Percentiles rank a stretch among this genome's conserved stretches.
These are phyloP conservation scores for Magnaporthiopsis rhizophila DNA, from an alignment of 2,329 filamentous ascomycete species.

Conservation along the genomic window DNA sequence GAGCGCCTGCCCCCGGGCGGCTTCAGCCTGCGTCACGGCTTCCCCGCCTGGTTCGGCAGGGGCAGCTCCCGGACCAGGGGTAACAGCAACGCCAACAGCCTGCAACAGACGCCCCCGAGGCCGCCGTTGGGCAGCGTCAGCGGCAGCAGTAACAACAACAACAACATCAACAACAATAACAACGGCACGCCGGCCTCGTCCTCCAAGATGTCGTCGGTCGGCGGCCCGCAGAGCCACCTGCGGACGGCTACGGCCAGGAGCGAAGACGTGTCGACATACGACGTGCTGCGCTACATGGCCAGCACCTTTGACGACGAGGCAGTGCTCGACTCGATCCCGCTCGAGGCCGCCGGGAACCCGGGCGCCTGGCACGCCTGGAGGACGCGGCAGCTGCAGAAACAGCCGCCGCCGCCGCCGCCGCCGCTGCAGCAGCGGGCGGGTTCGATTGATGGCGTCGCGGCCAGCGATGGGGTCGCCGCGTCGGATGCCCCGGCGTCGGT, in stretches of 20 bases:
- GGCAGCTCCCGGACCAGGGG: slow-evolving; percentile 31
- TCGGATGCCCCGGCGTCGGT: neutral
- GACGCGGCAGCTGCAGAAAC: slow-evolving; percentile 51
- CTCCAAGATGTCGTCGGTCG: slow-evolving; percentile 11
- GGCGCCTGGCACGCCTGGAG: slow-evolving; percentile 94
- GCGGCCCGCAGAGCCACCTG: slow-evolving; percentile 25
- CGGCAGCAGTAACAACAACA: slow-evolving; percentile 12
- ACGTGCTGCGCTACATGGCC: slow-evolving; percentile 72
- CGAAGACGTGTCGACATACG: slow-evolving; percentile 47
- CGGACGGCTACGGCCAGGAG: slow-evolving; percentile 28
- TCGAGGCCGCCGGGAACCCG: slow-evolving; percentile 79
- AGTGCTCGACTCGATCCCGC: slow-evolving; percentile 69
- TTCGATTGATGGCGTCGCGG: neutral
- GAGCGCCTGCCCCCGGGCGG: slow-evolving; percentile 80
- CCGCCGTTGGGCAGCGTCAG: slow-evolving; percentile 15
- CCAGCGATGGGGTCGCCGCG: neutral
- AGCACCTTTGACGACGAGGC: slow-evolving; percentile 71
- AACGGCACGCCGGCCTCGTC: slow-evolving; percentile 21
- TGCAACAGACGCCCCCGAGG: slow-evolving; percentile 16
- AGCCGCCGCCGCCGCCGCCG: slow-evolving; percentile 8
- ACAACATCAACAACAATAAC: slow-evolving; percentile 16
- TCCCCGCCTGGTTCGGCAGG: slow-evolving; percentile 80
- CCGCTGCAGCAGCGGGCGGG: neutral
- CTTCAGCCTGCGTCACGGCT: slow-evolving; percentile 85
- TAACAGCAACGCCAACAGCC: slow-evolving; percentile 9